A percentile compares a stretch with the other conserved stretches of the same genome.
Conservation (phyloP, 2,329 filamentous ascomycete species). For the Parafenestella ontariensis region DNA sequence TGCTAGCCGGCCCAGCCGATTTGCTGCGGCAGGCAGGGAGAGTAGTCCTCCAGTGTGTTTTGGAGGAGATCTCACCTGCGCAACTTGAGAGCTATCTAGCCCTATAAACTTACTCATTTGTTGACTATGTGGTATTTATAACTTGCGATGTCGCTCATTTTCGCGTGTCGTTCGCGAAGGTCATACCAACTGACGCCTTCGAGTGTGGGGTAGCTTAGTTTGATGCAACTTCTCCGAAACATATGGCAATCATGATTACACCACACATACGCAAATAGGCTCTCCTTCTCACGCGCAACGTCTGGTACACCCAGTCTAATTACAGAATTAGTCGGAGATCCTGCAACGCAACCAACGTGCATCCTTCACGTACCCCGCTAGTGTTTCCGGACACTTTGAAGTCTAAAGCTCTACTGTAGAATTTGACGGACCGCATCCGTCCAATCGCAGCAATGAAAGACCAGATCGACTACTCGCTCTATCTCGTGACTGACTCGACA, state of each 20-base stretch:
- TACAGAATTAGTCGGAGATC: no score
- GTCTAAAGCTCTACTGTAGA: not conserved
- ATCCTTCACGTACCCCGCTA: no score
- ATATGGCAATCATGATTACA: no score
- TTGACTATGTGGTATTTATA: not conserved
- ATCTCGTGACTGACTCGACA: conserved; percentile 94
- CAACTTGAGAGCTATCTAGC: not conserved
- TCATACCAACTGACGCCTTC: not conserved
- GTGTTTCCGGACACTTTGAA: no score
- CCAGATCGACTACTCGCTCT: conserved; percentile 77
- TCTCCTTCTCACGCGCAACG: no score
- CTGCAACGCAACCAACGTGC: no score
- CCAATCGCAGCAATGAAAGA: conserved; percentile 49
- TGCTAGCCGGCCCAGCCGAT: not conserved
- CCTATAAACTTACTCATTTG: not conserved
- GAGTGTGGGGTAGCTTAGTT: not conserved
- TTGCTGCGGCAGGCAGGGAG: not conserved
- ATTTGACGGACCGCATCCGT: not conserved
- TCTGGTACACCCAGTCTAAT: no score
- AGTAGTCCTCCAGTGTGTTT: no score
- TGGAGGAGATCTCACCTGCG: no score
- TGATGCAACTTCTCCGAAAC: not conserved
- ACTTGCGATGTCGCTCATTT: not conserved
- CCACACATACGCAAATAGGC: no score
- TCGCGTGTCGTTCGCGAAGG: not conserved